Evolutionary conservation across 2,329 filamentous ascomycete species (phyloP).

Genomic region (Pseudogymnoascus sp.): DNA sequence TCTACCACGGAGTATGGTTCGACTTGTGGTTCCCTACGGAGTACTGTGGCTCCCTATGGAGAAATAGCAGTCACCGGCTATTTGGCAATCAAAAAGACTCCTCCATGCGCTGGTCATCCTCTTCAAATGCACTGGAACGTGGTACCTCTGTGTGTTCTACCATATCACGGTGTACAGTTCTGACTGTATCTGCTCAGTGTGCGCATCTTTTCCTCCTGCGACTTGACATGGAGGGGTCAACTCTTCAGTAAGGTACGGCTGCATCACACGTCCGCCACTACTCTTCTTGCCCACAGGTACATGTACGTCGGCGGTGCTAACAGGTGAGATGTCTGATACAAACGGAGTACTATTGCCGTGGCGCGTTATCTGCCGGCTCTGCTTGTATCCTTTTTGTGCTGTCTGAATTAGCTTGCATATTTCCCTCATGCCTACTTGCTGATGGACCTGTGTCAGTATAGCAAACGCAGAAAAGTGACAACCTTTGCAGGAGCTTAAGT

Average conservation of each 20-base stretch:
- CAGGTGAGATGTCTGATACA: background rate
- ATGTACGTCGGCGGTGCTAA: background rate
- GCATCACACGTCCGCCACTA: slow-evolving; percentile 5
- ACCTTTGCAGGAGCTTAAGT: background rate
- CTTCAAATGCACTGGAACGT: slow-evolving; percentile 1
- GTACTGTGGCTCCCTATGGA: background rate
- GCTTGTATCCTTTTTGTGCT: background rate
- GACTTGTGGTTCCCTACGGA: no score
- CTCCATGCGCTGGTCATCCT: background rate
- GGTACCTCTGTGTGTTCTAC: background rate
- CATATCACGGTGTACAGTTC: background rate
- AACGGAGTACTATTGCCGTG: background rate
- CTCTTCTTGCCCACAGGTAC: background rate
- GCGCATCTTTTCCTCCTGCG: background rate
- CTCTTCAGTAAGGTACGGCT: background rate
- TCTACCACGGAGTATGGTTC: background rate
- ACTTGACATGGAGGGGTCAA: slow-evolving; percentile 2
- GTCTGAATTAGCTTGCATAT: background rate
- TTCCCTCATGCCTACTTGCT: background rate
- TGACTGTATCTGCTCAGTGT: background rate
- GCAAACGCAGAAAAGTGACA: background rate
- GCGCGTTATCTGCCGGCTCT: background rate
- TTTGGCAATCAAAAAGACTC: background rate
- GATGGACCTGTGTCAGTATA: background rate
- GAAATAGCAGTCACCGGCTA: background rate